Evolutionary conservation across 2,329 filamentous ascomycete genomes (phyloP), one percentile per base, ranked within the genome.

Genomic region (Sporothrix schenckii): DNA sequence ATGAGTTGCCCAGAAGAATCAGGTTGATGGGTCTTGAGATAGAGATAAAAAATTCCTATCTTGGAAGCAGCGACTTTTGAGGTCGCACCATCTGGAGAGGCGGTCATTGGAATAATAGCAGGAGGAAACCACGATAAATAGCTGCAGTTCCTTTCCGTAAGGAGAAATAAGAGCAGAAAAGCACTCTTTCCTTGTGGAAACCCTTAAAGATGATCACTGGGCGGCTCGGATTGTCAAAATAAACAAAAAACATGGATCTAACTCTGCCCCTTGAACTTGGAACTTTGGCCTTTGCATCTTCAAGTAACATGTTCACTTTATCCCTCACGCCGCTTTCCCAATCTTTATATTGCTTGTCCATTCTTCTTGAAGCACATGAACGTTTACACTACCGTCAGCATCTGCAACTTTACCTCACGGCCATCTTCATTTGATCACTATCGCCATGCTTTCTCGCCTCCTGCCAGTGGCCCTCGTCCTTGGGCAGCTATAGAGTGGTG

Each of bases 381-480:
- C 0, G 9, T 34, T 14, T 14, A 34, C 47, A n/a, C 52, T 24
- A 4, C 0, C 44, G n/a, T 39, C 19, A 27, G 1, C 27, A 47
- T 49, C 34, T 4, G 16, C 39, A 44, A 24, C 58, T 47, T 49
- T 14, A 30, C 14, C 30, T 30, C 24, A 34, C 30, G 19, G 49
- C 5, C 16, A 47, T 19, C 24, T 13, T 3, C 58, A 61, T 63
- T 7, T 24, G 44, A 53, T 44, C 14, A 13, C 19, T 9, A 21
- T 44, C 39, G 21, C 14, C 30, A 60, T 74, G 73, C 21, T 69
- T 71, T 68, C 69, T 21, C 52, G 13, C 30, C n/a, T 72, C 1
- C 4, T 73, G 3, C n/a, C 65, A 0, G 30, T 61, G 11, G 61
- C 16, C 52, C 68, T 73, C 7, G 14, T 60, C 0, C 21, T 74